Conservation (phyloP, 2,329 filamentous ascomycete species). For the Alternaria tenuissima region DNA sequence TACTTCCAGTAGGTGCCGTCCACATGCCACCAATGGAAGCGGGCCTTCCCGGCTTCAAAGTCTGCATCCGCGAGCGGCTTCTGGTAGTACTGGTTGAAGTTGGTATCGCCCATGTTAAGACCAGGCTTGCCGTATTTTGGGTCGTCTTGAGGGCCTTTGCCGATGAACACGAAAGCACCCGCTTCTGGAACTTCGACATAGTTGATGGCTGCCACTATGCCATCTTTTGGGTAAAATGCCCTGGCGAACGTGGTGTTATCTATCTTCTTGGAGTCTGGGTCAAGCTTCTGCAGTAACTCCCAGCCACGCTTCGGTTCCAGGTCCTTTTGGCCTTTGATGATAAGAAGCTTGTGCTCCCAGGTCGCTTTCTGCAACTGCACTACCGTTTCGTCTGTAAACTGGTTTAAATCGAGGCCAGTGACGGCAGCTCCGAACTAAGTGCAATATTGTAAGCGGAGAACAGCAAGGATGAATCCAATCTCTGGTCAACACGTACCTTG, state of each 20-base stretch:
- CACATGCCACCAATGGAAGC: conserved; percentile 8
- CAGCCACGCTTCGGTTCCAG: conserved; percentile 5
- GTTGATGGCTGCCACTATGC: not conserved
- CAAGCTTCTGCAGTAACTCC: conserved; percentile 5
- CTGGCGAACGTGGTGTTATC: conserved; percentile 7
- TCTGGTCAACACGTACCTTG: not conserved
- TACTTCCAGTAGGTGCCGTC: conserved; percentile 1
- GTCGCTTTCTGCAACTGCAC: conserved; percentile 5
- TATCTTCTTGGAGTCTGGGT: conserved; percentile 8
- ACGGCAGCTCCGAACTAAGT: conserved; percentile 6
- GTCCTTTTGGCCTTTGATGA: conserved; percentile 11
- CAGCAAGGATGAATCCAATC: not conserved
- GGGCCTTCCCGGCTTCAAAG: conserved; percentile 7
- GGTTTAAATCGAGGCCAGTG: conserved; percentile 9
- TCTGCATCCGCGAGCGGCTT: conserved; percentile 9
- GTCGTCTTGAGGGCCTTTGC: conserved; percentile 9
- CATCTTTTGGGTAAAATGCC: conserved; percentile 4
- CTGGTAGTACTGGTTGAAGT: conserved; percentile 6
- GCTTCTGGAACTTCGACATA: conserved; percentile 9
- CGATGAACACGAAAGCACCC: conserved; percentile 8
- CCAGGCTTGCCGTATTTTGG: conserved; percentile 7
- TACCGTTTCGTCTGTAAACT: conserved; percentile 5
- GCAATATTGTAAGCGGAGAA: not conserved
- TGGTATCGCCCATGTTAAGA: conserved; percentile 9
- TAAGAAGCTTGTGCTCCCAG: conserved; percentile 8